These are phyloP conservation scores for Talaromyces sp. DNA, from an alignment of 2,329 filamentous ascomycete genomes.

Conservation along the genomic window DNA sequence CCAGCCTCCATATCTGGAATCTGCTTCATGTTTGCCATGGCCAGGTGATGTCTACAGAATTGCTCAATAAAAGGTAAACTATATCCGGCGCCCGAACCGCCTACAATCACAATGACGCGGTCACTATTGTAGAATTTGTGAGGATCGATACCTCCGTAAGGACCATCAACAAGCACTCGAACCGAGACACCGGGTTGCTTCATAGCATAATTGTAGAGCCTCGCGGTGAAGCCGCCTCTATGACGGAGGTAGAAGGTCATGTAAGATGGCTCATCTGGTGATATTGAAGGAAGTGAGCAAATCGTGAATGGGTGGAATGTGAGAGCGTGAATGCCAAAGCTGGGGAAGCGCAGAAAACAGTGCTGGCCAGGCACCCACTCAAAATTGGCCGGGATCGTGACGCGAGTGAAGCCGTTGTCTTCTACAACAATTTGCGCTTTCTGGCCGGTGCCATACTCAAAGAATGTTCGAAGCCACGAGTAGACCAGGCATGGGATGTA, in stretches of 20 bases:
- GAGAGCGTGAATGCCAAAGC: slow-evolving; percentile 45
- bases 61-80: slow-evolving; percentile 42
- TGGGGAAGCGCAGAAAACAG: slow-evolving; percentile 55
- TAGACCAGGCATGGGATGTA: slow-evolving; percentile 47
- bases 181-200: slow-evolving; percentile 34
- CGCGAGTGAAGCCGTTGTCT: slow-evolving; percentile 52
- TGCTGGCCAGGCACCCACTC: slow-evolving; percentile 59
- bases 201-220: slow-evolving; percentile 38
- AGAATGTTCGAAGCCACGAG: slow-evolving; percentile 42
- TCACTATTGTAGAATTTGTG: slow-evolving; percentile 39
- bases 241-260: slow-evolving; percentile 52
- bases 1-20: too few species aligned
- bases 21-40: too few species aligned
- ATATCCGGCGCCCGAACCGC: slow-evolving; percentile 54
- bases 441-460: slow-evolving; percentile 45
- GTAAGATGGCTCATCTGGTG: slow-evolving; percentile 44
- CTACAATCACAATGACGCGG: slow-evolving; percentile 46
- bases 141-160: slow-evolving; percentile 50
- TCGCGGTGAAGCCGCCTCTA: slow-evolving; percentile 47
- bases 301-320: slow-evolving; percentile 63
- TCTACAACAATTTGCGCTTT: slow-evolving; percentile 44
- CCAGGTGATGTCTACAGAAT: too few species aligned
- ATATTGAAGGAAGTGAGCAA: slow-evolving; percentile 21
- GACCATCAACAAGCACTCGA: slow-evolving; percentile 52
- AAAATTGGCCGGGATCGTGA: slow-evolving; percentile 46